Evolutionary conservation across 2,329 filamentous ascomycete species (phyloP), one percentile per base, ranked within the genome.

Genomic region (Xylariales sp.): DNA sequence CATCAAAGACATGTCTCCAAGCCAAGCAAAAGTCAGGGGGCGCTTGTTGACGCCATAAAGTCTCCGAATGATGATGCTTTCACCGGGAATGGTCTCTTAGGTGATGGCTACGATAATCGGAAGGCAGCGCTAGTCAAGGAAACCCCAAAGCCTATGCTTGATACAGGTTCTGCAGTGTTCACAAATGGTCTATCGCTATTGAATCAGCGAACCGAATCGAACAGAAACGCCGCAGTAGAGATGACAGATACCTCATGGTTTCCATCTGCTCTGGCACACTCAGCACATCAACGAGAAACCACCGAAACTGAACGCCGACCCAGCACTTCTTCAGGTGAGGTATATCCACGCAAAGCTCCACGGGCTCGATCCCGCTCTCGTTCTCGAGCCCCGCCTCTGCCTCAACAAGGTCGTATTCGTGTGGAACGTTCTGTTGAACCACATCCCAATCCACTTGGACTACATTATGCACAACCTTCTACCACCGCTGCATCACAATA

Each of bases 161-260:
- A 59, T 10, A 53, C 47, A 45, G 18, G 44, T 50, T 16, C 19
- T 4, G 17, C 33, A 40, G 60, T 74, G 8, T 82, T 82, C 50
- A 76, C 66, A 4, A 66, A 73, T 6, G 79, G 76, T 0, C 69
- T 76, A 2, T 79, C 71, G 7, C 65, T 83, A 3, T 53, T 83
- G 15, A 80, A 76, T 46, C 61, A 50, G 32, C 59, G 39, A 37
- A 27, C 20, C 17, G 37, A 38, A 34, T 16, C 20, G 12, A 29
- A 40, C 2, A 25, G 23, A 8, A n/a, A 25, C n/a, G 23, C 23
- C 23, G 30, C 29, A 7, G 29, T 41, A n/a, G 44, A 40, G 29
- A 37, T 36, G 19, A 42, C 47, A 28, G 37, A 41, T 3, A 21
- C 38, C 21, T 57, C 58, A 12, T 66, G 63, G 64, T 61, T 66